phyloP scores from a whole-genome alignment of 495 filamentous ascomycete genomes.

The Penicillium longicatenatum region DNA sequence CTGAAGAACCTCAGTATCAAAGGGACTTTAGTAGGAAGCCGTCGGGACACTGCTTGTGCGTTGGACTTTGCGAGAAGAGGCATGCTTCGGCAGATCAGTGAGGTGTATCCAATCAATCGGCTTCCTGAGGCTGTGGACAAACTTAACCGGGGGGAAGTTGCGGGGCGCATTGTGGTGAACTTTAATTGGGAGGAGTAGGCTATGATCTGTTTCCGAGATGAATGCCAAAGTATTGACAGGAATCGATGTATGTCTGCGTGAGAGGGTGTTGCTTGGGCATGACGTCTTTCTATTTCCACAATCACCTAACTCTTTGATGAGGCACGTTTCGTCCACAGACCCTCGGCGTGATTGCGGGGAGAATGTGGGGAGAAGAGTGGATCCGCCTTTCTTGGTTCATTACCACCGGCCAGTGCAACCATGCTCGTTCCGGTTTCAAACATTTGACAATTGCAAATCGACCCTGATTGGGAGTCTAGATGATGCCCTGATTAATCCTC shows the following conservation, averaged over 20 bases:
- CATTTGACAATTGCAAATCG: neutral
- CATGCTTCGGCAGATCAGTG: constrained; percentile 42
- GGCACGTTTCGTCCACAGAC: no score
- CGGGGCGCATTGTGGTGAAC: constrained; percentile 52
- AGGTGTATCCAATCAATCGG: constrained; percentile 41
- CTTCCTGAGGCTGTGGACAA: constrained; percentile 43
- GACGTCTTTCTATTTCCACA: no score
- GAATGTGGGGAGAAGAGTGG: neutral
- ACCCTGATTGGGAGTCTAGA: neutral
- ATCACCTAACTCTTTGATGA: no score
- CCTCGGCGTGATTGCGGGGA: neutral
- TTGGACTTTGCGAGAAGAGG: constrained; percentile 52
- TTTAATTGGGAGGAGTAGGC: constrained; percentile 41
- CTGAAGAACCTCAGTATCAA: constrained; percentile 49
- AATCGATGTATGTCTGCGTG: no score
- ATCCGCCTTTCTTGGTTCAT: neutral
- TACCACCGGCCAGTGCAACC: neutral
- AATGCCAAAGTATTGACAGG: no score
- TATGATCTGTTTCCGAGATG: neutral
- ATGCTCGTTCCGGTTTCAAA: neutral
- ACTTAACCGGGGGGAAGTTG: constrained; percentile 43
- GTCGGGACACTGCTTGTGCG: constrained; percentile 44
- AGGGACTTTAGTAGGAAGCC: constrained; percentile 50
- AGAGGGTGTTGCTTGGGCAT: no score
- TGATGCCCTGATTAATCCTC: neutral